phyloP scores from a whole-genome alignment of 768 basidiomycete species.

The Coprinellus aureogranulatus region DNA sequence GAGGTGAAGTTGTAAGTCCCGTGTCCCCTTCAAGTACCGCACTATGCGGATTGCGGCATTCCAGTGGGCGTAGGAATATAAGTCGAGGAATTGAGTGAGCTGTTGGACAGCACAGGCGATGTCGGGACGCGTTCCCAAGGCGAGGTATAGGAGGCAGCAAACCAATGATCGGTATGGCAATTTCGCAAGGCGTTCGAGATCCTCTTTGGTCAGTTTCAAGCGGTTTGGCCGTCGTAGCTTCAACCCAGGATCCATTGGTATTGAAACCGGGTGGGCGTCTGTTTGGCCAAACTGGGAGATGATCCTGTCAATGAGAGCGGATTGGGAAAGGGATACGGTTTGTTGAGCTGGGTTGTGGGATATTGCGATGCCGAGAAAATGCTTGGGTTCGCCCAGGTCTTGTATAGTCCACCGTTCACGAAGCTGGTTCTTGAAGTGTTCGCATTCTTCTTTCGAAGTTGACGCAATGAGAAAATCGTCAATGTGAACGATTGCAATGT shows the following conservation, averaged over 20 bases:
- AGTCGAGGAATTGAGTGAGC: slow-evolving; percentile 26
- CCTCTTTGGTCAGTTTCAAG: slow-evolving; percentile 8
- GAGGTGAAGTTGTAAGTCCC: slow-evolving; percentile 11
- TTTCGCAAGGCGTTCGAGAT: slow-evolving; percentile 1
- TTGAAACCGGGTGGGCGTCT: slow-evolving; percentile 13
- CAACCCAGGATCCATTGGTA: slow-evolving; percentile 30
- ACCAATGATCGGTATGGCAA: slow-evolving; percentile 1
- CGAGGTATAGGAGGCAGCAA: neutral
- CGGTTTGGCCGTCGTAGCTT: slow-evolving; percentile 17
- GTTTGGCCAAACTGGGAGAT: slow-evolving; percentile 26
- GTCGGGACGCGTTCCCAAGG: slow-evolving; percentile 1
- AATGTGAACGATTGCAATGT: slow-evolving; percentile 25
- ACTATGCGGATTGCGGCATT: slow-evolving; percentile 21
- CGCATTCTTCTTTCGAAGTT: slow-evolving; percentile 36
- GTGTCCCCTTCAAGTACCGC: slow-evolving; percentile 18
- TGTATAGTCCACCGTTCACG: slow-evolving; percentile 18
- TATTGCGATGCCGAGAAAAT: slow-evolving; percentile 22
- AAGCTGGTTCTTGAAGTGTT: slow-evolving; percentile 19
- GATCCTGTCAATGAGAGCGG: slow-evolving; percentile 27
- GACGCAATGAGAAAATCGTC: slow-evolving; percentile 26
- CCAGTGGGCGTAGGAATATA: slow-evolving; percentile 23
- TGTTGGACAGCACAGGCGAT: neutral
- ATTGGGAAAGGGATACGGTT: slow-evolving; percentile 19
- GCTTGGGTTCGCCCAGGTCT: slow-evolving; percentile 21
- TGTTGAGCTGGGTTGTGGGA: slow-evolving; percentile 36